phyloP scores from a whole-genome alignment of 805 yeast genomes.

The Wickerhamomyces rabaulensis region DNA sequence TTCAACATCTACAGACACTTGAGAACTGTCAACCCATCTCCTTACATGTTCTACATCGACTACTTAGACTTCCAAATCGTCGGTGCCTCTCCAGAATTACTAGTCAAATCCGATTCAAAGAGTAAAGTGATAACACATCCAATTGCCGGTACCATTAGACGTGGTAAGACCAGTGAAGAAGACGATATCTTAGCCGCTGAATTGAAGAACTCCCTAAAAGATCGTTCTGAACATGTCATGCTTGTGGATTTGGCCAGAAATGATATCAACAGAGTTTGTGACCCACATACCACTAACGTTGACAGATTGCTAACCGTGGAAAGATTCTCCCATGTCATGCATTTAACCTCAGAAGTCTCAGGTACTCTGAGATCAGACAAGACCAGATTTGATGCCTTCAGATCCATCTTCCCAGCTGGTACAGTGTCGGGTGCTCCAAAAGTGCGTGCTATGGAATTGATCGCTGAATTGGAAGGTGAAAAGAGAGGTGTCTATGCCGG shows the following conservation, averaged over 20 bases:
- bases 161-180: conserved; percentile 89
- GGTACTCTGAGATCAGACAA: conserved; percentile 82
- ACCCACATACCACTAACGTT: conserved; percentile 76
- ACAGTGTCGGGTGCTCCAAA: conserved; percentile 99
- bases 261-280: conserved; percentile 92
- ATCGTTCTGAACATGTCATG: conserved; percentile 98
- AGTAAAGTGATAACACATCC: conserved; percentile 90
- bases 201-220: conserved; percentile 74
- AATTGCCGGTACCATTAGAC: conserved; percentile 91
- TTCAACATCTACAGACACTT: conserved; percentile 93
- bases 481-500: conserved; percentile 98
- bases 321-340: conserved; percentile 95
- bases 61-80: conserved; percentile 88
- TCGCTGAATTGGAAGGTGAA: conserved; percentile 84
- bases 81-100: conserved; percentile 95
- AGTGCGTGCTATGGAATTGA: conserved; percentile 92
- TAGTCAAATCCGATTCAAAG: conserved; percentile 73
- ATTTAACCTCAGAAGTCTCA: conserved; percentile 88
- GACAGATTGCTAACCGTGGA: conserved; percentile 87
- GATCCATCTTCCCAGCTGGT: conserved; percentile 98
- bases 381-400: conserved; percentile 92
- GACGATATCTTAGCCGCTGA: conserved; percentile 79
- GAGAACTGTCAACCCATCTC: conserved; percentile 95
- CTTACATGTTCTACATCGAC: conserved; percentile 92
- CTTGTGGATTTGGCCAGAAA: conserved; percentile 96